Percentiles rank a stretch among this genome's conserved stretches.
phyloP scores from a whole-genome alignment of 345 rosid species.

The sweet orange (Citrus sinensis) region DVS_A1.0 CM039161.1:24408501-24409000 shows the following conservation, averaged over 20 bases:
- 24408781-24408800: not conserved
- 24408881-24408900: conserved; percentile 3
- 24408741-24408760: not conserved
- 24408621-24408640: conserved; percentile 27
- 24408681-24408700: conserved; percentile 21
- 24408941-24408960: conserved; percentile 53
- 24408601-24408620: conserved; percentile 61
- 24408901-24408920: not conserved
- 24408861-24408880: conserved; percentile 17
- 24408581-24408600: conserved; percentile 42
- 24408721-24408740: not conserved
- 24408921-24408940: conserved; percentile 48
- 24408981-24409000: conserved; percentile 27
- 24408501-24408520: not conserved
- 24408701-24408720: conserved; percentile 12
- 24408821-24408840: conserved; percentile 31
- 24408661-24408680: conserved; percentile 15
- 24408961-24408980: conserved; percentile 24
- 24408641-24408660: conserved; percentile 21
- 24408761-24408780: not conserved
- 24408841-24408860: conserved; percentile 50
- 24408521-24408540: not conserved
- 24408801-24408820: not conserved
- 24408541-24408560: not conserved
- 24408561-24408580: conserved; percentile 21